Evolutionary conservation across 768 basidiomycete species (phyloP).

Genomic region (Mycena indigotica): DNA sequence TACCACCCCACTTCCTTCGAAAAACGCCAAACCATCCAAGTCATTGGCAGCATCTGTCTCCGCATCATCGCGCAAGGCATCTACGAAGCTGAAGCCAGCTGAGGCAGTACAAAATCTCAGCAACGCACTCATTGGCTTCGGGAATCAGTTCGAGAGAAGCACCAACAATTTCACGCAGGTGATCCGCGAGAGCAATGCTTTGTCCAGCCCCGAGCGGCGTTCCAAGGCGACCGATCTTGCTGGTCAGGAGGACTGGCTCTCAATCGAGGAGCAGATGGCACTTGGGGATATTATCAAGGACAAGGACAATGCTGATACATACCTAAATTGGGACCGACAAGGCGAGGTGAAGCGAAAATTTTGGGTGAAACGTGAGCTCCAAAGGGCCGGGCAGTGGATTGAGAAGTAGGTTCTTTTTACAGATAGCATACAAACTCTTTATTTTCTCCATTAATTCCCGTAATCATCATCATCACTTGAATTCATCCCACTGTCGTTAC

Average conservation of each 20-base stretch:
- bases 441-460: too few species aligned
- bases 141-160: neutral
- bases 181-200: neutral
- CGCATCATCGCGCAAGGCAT: too few species aligned
- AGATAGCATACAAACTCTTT: too few species aligned
- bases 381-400: neutral
- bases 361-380: neutral
- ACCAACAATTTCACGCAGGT: neutral
- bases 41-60: too few species aligned
- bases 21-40: neutral
- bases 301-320: slow-evolving; percentile 20
- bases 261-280: neutral
- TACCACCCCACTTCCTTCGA: neutral
- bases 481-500: slow-evolving; percentile 2
- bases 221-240: slow-evolving; percentile 16
- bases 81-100: neutral
- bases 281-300: slow-evolving; percentile 18
- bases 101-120: neutral
- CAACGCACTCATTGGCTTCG: neutral
- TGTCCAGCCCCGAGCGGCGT: slow-evolving; percentile 17
- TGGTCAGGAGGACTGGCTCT: slow-evolving; percentile 23
- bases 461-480: neutral
- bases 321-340: neutral
- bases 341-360: neutral
- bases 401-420: too few species aligned